A percentile compares a stretch with the other conserved stretches of the same genome.
These are phyloP conservation scores for Xylariaceae sp. DNA, from an alignment of 2,329 filamentous ascomycete genomes.

Conservation along the genomic window DNA sequence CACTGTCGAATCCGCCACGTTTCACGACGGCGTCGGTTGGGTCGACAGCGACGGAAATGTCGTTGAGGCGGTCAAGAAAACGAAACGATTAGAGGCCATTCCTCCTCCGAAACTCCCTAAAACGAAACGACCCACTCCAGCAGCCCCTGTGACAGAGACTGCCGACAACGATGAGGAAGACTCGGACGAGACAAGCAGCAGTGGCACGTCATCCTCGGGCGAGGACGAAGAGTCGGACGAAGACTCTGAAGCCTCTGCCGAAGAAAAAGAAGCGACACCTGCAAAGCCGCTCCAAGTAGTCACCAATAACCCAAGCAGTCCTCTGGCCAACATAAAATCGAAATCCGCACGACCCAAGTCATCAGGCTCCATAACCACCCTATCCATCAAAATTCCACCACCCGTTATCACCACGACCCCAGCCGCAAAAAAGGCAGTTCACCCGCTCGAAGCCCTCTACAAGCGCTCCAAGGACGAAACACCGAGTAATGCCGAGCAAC, in stretches of 20 bases:
- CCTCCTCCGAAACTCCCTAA: slow-evolving; percentile 22
- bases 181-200: slow-evolving; percentile 38
- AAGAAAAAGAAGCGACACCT: slow-evolving; percentile 12
- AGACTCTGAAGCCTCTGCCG: slow-evolving; percentile 25
- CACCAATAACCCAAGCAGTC: slow-evolving; percentile 15
- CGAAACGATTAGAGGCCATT: slow-evolving; percentile 26
- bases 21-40: slow-evolving; percentile 84
- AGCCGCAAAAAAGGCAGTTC: slow-evolving; percentile 53
- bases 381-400: slow-evolving; percentile 56
- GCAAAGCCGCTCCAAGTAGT: slow-evolving; percentile 21
- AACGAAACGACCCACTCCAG: slow-evolving; percentile 9
- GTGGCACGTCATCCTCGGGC: slow-evolving; percentile 31
- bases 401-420: too few species aligned
- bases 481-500: slow-evolving; percentile 40
- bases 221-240: slow-evolving; percentile 27
- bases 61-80: slow-evolving; percentile 56
- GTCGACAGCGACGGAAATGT: slow-evolving; percentile 73
- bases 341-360: slow-evolving; percentile 44
- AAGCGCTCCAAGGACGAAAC: slow-evolving; percentile 59
- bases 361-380: slow-evolving; percentile 45
- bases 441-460: slow-evolving; percentile 89
- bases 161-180: slow-evolving; percentile 25
- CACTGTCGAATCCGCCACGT: slow-evolving; percentile 53
- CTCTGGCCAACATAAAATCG: slow-evolving; percentile 19
- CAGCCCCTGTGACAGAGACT: not conserved